Evolutionary conservation across 495 filamentous ascomycete genomes (phyloP).

Genomic region (Penicillium mononematosum): DNA sequence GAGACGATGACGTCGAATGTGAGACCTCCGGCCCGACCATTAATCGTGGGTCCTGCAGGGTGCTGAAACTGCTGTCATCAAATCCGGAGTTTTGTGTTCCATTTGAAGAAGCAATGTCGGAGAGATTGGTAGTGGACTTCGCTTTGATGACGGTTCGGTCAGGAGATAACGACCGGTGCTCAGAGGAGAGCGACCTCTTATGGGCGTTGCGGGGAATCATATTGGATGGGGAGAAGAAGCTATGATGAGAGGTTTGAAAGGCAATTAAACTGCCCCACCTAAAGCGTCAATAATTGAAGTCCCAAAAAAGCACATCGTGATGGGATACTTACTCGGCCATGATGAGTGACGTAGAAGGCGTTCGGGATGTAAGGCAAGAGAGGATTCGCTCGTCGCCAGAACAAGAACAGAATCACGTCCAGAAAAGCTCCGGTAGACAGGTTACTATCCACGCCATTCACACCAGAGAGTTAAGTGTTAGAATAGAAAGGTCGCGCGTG

Average conservation of each 20-base stretch:
- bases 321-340: constrained; percentile 48
- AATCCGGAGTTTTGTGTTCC: constrained; percentile 12
- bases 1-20: constrained; percentile 42
- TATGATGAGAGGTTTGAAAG: constrained; percentile 45
- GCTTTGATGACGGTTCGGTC: constrained; percentile 44
- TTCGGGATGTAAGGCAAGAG: constrained; percentile 19
- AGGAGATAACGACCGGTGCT: constrained; percentile 40
- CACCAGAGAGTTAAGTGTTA: constrained; percentile 6
- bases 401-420: constrained; percentile 16
- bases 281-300: constrained; percentile 11
- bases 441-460: constrained; percentile 22
- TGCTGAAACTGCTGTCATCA: constrained; percentile 48
- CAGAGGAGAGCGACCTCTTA: constrained; percentile 45
- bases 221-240: constrained; percentile 40
- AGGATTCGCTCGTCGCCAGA: constrained; percentile 4
- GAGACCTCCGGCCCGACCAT: constrained; percentile 35
- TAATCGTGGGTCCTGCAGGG: constrained; percentile 51
- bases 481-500: constrained; percentile 21
- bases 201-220: constrained; percentile 46
- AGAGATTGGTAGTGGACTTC: constrained; percentile 44
- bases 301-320: not conserved
- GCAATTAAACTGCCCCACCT: constrained; percentile 39
- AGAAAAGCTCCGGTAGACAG: constrained; percentile 9
- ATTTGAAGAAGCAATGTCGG: constrained; percentile 24
- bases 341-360: constrained; percentile 33